Evolutionary conservation across 1,139 yeast species (phyloP), one percentile per base, ranked within the genome.

Genomic region (Zygosaccharomyces pseudobailii): DNA sequence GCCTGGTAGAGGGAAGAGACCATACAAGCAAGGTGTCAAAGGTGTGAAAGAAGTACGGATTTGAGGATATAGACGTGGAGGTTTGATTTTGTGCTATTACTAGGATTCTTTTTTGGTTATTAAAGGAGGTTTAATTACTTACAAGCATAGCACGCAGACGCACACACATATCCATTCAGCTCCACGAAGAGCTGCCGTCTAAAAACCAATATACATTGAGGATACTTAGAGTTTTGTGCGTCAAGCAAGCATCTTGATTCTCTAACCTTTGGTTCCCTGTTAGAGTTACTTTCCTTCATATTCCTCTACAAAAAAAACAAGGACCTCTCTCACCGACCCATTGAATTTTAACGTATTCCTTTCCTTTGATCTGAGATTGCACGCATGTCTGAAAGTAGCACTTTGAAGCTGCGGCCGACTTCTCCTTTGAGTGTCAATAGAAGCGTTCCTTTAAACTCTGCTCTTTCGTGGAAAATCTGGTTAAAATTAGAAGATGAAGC

Each of bases 381-480:
- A 5, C 41, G 21, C 41, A 38, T 38, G 41, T 38, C 41, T 21
- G 41, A 38, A 23, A 38, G 41, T 17, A 38, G 41, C 19, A 38
- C 41, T 28, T 27, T 38, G 30, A 45, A 44, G 31, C 19, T 48
- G 30, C 40, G 43, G 31, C 49, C 47, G 20, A 42, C 36, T 21
- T 48, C 51, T 10, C 45, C 47, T 20, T 40, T 36, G 24, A 48
- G 43, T 28, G 48, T 36, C 24, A 44, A 33, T 38, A 39, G 41
- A 46, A 42, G 30, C 33, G 37, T 27, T n/a, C 43, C 44, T 23
- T 42, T 48, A 41, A 51, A 42, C 36, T 46, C 53, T 8, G 44
- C 51, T 3, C 36, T 45, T 34, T 24, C 33, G 17, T 47, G 55
- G 53, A 57, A 52, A 33, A 42, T 58, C 17, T 60, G 65, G 65